Evolutionary conservation across 2,329 filamentous ascomycete genomes (phyloP), one percentile per base, ranked within the genome.

Genomic region (Diaporthe aspalathi): DNA sequence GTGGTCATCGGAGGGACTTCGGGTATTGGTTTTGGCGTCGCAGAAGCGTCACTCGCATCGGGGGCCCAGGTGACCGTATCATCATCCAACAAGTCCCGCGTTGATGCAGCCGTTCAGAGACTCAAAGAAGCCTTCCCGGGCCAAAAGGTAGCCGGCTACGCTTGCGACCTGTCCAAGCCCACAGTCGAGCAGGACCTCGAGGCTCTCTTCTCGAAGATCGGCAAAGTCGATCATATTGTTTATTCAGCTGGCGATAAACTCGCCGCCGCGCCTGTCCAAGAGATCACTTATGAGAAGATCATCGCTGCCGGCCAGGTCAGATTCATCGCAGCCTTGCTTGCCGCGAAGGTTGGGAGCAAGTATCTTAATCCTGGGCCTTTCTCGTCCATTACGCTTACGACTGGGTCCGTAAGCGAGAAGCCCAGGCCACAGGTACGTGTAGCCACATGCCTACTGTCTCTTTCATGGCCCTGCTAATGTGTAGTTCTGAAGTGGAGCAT

Each of bases 1-100:
- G 86, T 93, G 50, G 80, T 93, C 76, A 84, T 92, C 57, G 91
- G 91, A 54, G 91, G 89, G 50, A 87, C 88, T 2, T 85, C 87
- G 20, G 91, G 91, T 66, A 90, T 93, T 50, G 91, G 90, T 40
- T 89, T 85, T 74, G 84, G 81, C 68, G 87, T 90, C 14, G 90
- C 90, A 66, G 86, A 91, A 81, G 87, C 85, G 2, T 81, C 83
- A 17, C 77, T 91, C 52, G 86, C 87, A 67, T 81, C 86, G 70
- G 88, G 88, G 43, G 87, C 86, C 49, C 78, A 77, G n/a, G 86
- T 92, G 20, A 85, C 83, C 56, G 85, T 93, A 76, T 86, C 88
- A n/a, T 90, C 87, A 3, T 91, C 89, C 3, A 87, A 84, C 68
- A 78, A 82, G 12, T 67, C 79, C 38, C 86, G 86, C 57, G 78